Evolutionary conservation across 129 eudicot species (phyloP).

Genomic region (Daucus carota): DH1_v3.0 NC_030386.2:7392501-7393000

Average conservation of each 20-base stretch:
- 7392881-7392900: background rate
- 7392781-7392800: background rate
- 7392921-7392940: no score
- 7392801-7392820: background rate
- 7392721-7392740: background rate
- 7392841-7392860: background rate
- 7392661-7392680: constrained; percentile 86
- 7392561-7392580: constrained; percentile 92
- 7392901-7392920: background rate
- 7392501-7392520: background rate
- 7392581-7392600: constrained; percentile 94
- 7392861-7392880: background rate
- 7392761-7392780: background rate
- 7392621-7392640: constrained; percentile 81
- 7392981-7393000: background rate
- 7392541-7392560: background rate
- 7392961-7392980: background rate
- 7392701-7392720: background rate
- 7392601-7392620: constrained; percentile 94
- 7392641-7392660: constrained; percentile 71
- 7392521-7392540: background rate
- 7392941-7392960: background rate
- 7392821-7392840: background rate
- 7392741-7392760: background rate
- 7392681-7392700: background rate